A percentile compares a stretch with the other conserved stretches of the same genome.
Conservation (phyloP, 257 asterid genomes). For the Ligustrum vulgare region DNA sequence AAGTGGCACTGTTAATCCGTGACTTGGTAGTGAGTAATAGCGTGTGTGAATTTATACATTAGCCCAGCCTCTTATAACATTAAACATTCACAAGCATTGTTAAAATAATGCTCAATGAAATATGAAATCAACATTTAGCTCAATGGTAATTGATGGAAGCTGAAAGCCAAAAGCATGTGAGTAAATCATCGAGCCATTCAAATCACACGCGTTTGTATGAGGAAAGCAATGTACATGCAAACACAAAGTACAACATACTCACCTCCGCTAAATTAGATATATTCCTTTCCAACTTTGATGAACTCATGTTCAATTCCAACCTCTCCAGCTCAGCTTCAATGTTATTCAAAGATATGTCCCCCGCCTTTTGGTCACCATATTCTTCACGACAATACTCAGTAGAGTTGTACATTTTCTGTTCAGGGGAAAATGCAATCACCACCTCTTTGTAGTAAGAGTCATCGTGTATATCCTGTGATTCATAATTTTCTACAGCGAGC, state of each 20-base stretch:
- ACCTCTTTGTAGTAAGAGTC: conserved; percentile 31
- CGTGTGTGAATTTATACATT: not conserved
- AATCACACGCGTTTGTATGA: not conserved
- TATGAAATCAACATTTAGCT: not conserved
- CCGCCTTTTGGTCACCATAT: conserved; percentile 37
- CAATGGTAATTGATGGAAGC: not conserved
- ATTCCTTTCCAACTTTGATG: conserved; percentile 50
- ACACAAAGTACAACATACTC: conserved; percentile 18
- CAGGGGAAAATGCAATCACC: conserved; percentile 33
- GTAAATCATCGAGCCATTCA: not conserved
- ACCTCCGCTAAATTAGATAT: conserved; percentile 55
- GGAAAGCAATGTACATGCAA: not conserved
- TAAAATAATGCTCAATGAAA: not conserved
- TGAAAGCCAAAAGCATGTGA: conserved; percentile 10
- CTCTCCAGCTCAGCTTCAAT: conserved; percentile 93
- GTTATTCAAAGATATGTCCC: conserved; percentile 62
- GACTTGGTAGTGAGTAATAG: not conserved
- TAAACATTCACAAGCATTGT: not conserved
- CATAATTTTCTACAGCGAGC: conserved; percentile 61
- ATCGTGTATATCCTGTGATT: conserved; percentile 43
- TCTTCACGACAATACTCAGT: conserved; percentile 22
- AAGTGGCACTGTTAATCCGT: not conserved
- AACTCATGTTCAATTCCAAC: conserved; percentile 64
- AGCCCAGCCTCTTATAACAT: not conserved
- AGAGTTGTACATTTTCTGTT: conserved; percentile 30